Percentiles rank a stretch among this genome's conserved stretches.
Evolutionary conservation across 345 rosid species (phyloP).

Genomic region (Gossypium ekmanianum): DNA sequence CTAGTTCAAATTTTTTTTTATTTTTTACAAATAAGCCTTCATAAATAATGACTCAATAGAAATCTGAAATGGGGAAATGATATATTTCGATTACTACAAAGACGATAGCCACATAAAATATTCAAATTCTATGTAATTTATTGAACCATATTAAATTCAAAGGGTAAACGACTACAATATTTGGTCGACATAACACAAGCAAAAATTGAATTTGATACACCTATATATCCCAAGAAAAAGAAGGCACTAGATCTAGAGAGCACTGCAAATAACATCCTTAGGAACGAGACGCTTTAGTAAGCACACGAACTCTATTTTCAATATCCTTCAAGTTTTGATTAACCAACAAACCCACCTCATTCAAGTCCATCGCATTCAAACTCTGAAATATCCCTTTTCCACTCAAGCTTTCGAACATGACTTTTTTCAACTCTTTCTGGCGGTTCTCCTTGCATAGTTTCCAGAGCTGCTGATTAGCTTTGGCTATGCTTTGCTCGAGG

Average conservation of each 20-base stretch:
- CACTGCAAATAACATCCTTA: too few species aligned
- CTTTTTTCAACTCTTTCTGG: constrained; percentile 20
- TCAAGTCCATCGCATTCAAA: constrained; percentile 20
- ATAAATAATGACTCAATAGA: too few species aligned
- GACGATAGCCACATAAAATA: too few species aligned
- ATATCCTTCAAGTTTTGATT: constrained; percentile 25
- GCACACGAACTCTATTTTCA: not conserved
- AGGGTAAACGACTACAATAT: not conserved
- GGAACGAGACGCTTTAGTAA: not conserved
- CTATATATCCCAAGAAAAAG: not conserved
- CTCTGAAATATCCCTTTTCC: not conserved
- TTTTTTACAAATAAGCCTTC: too few species aligned
- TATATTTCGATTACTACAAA: too few species aligned
- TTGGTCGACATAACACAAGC: not conserved
- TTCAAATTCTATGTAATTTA: not conserved
- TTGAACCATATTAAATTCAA: not conserved
- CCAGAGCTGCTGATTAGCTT: not conserved
- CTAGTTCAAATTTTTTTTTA: too few species aligned
- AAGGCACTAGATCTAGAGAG: too few species aligned
- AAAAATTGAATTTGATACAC: not conserved
- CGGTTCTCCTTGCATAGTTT: not conserved
- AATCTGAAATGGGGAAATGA: too few species aligned
- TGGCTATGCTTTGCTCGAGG: not conserved
- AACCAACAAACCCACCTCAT: constrained; percentile 19
- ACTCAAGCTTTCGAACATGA: constrained; percentile 21